Evolutionary conservation across 495 filamentous ascomycete species (phyloP).

Genomic region (Lasiosphaeriaceae sp.): DNA sequence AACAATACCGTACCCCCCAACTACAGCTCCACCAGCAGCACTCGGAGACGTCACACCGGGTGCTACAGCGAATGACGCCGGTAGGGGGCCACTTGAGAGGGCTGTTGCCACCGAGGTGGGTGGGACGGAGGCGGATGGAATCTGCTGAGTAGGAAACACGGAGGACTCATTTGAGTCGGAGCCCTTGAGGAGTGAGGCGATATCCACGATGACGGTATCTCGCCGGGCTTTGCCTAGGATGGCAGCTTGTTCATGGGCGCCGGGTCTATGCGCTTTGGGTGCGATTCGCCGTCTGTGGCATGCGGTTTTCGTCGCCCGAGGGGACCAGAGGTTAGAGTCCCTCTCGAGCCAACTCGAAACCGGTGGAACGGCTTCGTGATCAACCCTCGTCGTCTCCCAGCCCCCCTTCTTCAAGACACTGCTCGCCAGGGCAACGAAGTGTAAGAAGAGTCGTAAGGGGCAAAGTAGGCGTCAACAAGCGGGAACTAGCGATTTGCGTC

Average conservation of each 20-base stretch:
- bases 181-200: conserved; percentile 74
- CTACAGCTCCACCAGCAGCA: conserved; percentile 5
- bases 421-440: not conserved
- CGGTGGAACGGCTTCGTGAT: not conserved
- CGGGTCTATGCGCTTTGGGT: conserved; percentile 10
- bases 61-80: conserved; percentile 19
- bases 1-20: not conserved
- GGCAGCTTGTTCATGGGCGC: conserved; percentile 20
- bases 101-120: conserved; percentile 33
- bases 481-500: not conserved
- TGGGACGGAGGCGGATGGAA: conserved; percentile 48
- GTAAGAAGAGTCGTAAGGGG: not conserved
- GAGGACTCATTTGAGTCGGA: conserved; percentile 77
- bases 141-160: conserved; percentile 50
- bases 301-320: not conserved
- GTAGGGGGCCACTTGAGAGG: conserved; percentile 14
- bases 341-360: conserved; percentile 3
- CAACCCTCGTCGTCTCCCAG: not conserved
- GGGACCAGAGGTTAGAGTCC: conserved; percentile 11
- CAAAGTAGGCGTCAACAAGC: not conserved
- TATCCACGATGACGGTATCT: conserved; percentile 78
- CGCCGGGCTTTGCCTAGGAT: conserved; percentile 24
- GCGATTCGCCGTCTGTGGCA: conserved; percentile 3
- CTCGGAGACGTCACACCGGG: conserved; percentile 20
- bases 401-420: not conserved